Evolutionary conservation across 257 asterid genomes (phyloP).

Genomic region (Gynochthodes officinalis): DNA sequence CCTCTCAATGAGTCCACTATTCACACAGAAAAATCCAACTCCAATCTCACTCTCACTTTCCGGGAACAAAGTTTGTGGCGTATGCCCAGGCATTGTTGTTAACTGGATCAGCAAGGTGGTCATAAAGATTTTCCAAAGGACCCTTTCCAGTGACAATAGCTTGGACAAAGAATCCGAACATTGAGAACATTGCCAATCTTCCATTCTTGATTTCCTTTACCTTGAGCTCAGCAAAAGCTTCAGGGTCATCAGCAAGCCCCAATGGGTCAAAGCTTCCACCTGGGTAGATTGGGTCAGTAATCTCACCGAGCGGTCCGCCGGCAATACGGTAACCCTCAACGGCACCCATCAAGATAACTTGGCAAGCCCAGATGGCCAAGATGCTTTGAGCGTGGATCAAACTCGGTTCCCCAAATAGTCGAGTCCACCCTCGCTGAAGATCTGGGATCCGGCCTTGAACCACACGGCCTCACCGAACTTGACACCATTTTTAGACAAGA

Average conservation of each 20-base stretch:
- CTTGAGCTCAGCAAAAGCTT: conserved; percentile 44
- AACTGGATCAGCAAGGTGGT: conserved; percentile 49
- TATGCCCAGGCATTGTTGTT: conserved; percentile 29
- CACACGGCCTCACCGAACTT: conserved; percentile 52
- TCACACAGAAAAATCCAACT: neutral
- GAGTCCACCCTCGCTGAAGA: conserved; percentile 46
- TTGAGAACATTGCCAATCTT: conserved; percentile 58
- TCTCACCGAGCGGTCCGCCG: conserved; percentile 45
- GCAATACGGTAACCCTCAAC: conserved; percentile 59
- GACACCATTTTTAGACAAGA: conserved; percentile 39
- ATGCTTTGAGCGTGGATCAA: conserved; percentile 60
- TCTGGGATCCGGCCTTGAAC: conserved; percentile 56
- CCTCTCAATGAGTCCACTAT: neutral
- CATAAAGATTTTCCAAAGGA: conserved; percentile 54
- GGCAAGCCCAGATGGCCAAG: conserved; percentile 54
- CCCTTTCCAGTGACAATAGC: conserved; percentile 67
- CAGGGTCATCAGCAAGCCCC: conserved; percentile 39
- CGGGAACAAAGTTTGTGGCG: conserved; percentile 54
- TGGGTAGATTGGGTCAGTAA: conserved; percentile 23
- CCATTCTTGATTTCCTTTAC: conserved; percentile 63
- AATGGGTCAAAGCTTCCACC: conserved; percentile 38
- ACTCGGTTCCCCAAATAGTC: conserved; percentile 57
- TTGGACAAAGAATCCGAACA: conserved; percentile 54
- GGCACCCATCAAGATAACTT: conserved; percentile 53
- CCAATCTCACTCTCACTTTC: conserved; percentile 34